Evolutionary conservation across 2,329 filamentous ascomycete genomes (phyloP).

Genomic region (Neophaeococcomyces mojaviensis): DNA sequence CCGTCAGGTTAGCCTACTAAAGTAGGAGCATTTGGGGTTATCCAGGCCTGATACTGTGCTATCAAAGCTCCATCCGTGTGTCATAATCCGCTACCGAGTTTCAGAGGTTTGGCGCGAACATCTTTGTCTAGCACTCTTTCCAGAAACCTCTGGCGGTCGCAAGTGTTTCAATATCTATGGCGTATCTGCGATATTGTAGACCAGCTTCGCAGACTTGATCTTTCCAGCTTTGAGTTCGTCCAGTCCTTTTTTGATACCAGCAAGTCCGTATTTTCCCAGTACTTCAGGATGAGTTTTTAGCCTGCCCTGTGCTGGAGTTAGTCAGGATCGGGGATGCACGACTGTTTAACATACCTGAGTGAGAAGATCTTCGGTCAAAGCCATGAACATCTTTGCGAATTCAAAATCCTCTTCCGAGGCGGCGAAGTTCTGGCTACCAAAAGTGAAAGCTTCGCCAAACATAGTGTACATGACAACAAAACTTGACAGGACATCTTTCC

Average conservation of each 20-base stretch:
- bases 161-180: too few species aligned
- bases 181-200: conserved; percentile 34
- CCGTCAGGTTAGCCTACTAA: too few species aligned
- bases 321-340: too few species aligned
- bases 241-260: conserved; percentile 40
- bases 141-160: too few species aligned
- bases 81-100: too few species aligned
- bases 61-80: too few species aligned
- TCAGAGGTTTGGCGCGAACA: too few species aligned
- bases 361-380: conserved; percentile 34
- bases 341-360: too few species aligned
- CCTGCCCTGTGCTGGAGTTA: too few species aligned
- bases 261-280: conserved; percentile 36
- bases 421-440: conserved; percentile 10
- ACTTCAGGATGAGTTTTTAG: conserved; percentile 37
- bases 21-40: too few species aligned
- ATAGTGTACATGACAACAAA: conserved; percentile 29
- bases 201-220: conserved; percentile 43
- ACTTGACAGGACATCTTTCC: conserved; percentile 29
- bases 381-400: conserved; percentile 36
- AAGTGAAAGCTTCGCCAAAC: conserved; percentile 28
- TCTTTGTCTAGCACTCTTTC: too few species aligned
- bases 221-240: conserved; percentile 37
- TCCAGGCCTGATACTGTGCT: too few species aligned
- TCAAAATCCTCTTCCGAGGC: conserved; percentile 33